These are phyloP conservation scores for Capronia americana DNA, from an alignment of 2,329 filamentous ascomycete genomes.

Conservation along the genomic window DNA sequence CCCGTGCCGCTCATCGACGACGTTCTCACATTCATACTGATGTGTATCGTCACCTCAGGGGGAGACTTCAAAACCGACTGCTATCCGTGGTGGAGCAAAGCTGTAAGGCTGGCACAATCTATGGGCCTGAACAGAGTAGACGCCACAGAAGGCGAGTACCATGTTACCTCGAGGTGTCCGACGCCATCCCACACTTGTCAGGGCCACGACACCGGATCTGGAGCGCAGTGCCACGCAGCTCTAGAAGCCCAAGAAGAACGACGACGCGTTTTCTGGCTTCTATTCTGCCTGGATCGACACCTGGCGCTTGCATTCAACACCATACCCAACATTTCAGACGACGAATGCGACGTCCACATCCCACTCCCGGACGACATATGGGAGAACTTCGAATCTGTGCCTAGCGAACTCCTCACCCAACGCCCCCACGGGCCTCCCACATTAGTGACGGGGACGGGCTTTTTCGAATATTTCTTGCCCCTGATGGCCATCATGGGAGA, in stretches of 20 bases:
- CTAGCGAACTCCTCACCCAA: conserved; percentile 3
- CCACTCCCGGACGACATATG: conserved; percentile 48
- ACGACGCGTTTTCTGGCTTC: conserved; percentile 56
- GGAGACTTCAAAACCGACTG: conserved; percentile 58
- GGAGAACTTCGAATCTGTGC: conserved; percentile 35
- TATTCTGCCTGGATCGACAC: conserved; percentile 57
- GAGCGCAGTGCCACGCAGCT: not conserved
- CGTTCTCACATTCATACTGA: conserved; percentile 55
- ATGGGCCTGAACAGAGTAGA: conserved; percentile 48
- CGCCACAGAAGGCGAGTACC: conserved; percentile 43
- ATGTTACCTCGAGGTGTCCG: no score
- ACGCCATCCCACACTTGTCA: no score
- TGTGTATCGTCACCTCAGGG: conserved; percentile 56
- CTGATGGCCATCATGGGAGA: conserved; percentile 58
- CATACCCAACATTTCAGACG: conserved; percentile 53
- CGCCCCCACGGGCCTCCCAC: conserved; percentile 36
- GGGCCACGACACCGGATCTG: conserved; percentile 19
- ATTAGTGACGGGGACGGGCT: conserved; percentile 50
- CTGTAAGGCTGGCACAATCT: conserved; percentile 16
- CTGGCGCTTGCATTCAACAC: conserved; percentile 56
- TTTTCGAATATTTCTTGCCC: conserved; percentile 59
- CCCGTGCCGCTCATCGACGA: conserved; percentile 46
- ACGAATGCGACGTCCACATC: conserved; percentile 53
- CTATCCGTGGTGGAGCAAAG: conserved; percentile 30
- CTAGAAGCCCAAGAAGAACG: conserved; percentile 57